phyloP scores from a whole-genome alignment of 768 basidiomycete genomes.

The Serendipita sp. region DNA sequence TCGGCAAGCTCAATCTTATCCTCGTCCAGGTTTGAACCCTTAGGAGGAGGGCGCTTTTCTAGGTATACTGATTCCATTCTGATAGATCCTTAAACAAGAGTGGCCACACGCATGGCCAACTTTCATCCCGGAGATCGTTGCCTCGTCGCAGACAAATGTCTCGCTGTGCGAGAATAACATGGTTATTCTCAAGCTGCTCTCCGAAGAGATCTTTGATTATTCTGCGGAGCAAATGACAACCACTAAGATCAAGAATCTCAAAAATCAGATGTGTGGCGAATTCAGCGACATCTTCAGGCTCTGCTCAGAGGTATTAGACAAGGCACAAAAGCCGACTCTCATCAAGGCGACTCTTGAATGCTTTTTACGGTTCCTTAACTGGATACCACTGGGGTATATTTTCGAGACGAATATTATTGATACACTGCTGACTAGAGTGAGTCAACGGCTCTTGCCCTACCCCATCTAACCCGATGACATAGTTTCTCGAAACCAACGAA shows the following conservation, averaged over 20 bases:
- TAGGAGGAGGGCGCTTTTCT: neutral
- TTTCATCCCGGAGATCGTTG: constrained; percentile 92
- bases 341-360: constrained; percentile 94
- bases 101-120: constrained; percentile 99
- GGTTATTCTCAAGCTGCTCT: constrained; percentile 92
- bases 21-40: constrained; percentile 63
- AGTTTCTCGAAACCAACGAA: constrained; percentile 95
- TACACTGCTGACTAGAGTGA: constrained; percentile 73
- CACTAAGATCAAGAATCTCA: constrained; percentile 90
- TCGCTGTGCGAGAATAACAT: constrained; percentile 99
- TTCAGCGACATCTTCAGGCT: constrained; percentile 97
- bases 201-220: constrained; percentile 97
- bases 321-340: constrained; percentile 88
- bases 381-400: constrained; percentile 98
- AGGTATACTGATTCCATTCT: neutral
- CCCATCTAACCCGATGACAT: constrained; percentile 9
- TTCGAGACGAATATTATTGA: constrained; percentile 98
- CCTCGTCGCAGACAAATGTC: constrained; percentile 91
- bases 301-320: constrained; percentile 90
- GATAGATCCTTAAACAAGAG: constrained; percentile 93
- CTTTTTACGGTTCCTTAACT: constrained; percentile 86
- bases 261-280: constrained; percentile 95
- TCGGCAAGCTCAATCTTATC: constrained; percentile 94
- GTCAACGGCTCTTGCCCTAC: constrained; percentile 20
- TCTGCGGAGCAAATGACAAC: constrained; percentile 98